Conservation (phyloP, 129 eudicot species). For the Sambucus nigra region DNA sequence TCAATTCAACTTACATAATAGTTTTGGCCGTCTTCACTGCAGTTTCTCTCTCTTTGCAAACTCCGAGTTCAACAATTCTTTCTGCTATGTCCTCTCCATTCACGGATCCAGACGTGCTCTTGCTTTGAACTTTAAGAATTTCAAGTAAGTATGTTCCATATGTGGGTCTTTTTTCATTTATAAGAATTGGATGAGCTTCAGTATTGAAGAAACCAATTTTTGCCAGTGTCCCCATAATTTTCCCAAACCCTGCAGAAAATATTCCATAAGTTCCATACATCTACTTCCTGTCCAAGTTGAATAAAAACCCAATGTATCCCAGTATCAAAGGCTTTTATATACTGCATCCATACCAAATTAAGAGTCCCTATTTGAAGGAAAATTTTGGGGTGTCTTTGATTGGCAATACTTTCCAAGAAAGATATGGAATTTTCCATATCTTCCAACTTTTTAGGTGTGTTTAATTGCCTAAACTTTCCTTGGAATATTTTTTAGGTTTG, state of each 20-base stretch:
- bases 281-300: not conserved
- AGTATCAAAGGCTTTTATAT: not conserved
- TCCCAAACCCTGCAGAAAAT: conserved; percentile 63
- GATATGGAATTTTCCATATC: no score
- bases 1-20: conserved; percentile 44
- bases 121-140: conserved; percentile 36
- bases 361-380: no score
- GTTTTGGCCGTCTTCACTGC: conserved; percentile 76
- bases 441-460: no score
- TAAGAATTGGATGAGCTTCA: conserved; percentile 35
- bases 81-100: conserved; percentile 58
- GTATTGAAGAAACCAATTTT: conserved; percentile 63
- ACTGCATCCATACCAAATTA: no score
- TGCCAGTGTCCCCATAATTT: conserved; percentile 81
- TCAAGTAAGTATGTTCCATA: conserved; percentile 40
- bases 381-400: no score
- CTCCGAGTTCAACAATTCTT: conserved; percentile 38
- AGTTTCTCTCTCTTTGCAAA: conserved; percentile 49
- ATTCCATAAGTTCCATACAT: not conserved
- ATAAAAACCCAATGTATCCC: not conserved
- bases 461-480: no score
- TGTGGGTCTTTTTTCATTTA: conserved; percentile 37
- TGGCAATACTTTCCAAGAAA: no score
- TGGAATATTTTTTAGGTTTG: no score
- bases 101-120: conserved; percentile 20